Base-by-base conservation (phyloP, 805 yeast genomes). In the Barnettozyma salicaria region DNA sequence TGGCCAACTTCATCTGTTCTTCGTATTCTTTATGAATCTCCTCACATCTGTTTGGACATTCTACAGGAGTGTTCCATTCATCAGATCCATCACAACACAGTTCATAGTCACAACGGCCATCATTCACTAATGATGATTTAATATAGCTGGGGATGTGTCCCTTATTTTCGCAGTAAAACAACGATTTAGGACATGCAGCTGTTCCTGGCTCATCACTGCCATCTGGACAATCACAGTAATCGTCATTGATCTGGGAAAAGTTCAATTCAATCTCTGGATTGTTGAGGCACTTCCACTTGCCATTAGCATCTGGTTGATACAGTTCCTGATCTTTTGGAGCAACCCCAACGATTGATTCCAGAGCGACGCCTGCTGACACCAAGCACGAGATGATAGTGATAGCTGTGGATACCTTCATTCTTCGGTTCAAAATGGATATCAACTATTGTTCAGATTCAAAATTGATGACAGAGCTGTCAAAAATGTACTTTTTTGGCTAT, bases 131-230 rank as follows among this genome's bases (percentile, higher is more conserved):
- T 49, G 65, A 74, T 7, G 78, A 69, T 5, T 87, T 80, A 11
- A 92, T 70, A 44, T 66, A 73, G 8, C 68, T 66, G 0, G 88
- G 75, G 5, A 68, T 51, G 47, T 75, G 81, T 4, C 96, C 95
- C 34, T 69, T 64, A 53, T 92, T 92, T 7, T 59, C 73, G 61
- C 98, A 90, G 58, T 76, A 88, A 52, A 87, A 89, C 32, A 47
- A 34, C 11, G 63, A 53, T 37, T 60, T 42, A 13, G 59, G 52
- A 58, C 97, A 90, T 0, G 96, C 96, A 27, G 80, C 65, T 1
- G 97, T 90, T 0, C 97, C 97, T 0, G 97, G 96, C 58, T 92
- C 97, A 62, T 92, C 98, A 5, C 89, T 78, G 0, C 97, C 97
- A 61, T 92, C 98, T 0, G 97, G 97, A 63, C 97, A 90, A 53